Base-by-base conservation (phyloP, 164 flowering plant species). In the Stephania cephalantha region DNA sequence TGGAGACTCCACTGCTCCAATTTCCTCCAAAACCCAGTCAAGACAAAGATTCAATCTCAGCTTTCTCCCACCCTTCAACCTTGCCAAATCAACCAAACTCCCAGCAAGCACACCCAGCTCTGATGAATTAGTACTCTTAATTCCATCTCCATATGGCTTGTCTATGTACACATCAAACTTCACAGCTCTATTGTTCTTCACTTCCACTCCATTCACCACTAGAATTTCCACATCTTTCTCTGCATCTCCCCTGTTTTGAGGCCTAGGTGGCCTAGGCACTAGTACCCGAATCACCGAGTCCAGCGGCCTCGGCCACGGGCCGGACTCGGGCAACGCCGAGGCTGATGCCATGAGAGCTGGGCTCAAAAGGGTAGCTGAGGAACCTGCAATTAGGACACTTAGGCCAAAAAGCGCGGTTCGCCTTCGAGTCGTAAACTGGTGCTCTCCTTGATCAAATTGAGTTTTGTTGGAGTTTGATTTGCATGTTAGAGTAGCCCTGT, bases 131-230 rank as follows among this genome's bases (percentile, higher is more conserved):
- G 6, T 18, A 15, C 6, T 50, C 55, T 50, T 18, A 17, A 6
- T 18, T 10, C 44, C 63, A 30, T 65, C 77, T n/a, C 53, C 67
- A 69, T 53, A 5, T 1, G 77, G 53, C 58, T 75, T 52, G 18
- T 18, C 68, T 10, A 75, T 71, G 68, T 69, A 75, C 20, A 75
- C 77, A 53, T 75, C 77, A 42, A 75, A 75, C n/a, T 71, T 68
- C 30, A 69, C 68, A 0, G 72, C 44, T n/a, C 9, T 71, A 15
- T 75, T 42, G 64, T 35, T 75, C 25, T 6, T n/a, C 7, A 75
- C 10, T 13, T 75, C 72, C 1, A 75, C 42, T 11, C 67, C 77
- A 15, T 68, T 48, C 0, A 75, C 31, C 46, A 9, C 48, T 29
- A 75, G 71, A 0, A 75, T 68, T 48, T 69, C 52, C 29, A 70